These are phyloP conservation scores for Sporothrix pseudoabietina DNA, from an alignment of 2,329 filamentous ascomycete genomes.

Conservation along the genomic window DNA sequence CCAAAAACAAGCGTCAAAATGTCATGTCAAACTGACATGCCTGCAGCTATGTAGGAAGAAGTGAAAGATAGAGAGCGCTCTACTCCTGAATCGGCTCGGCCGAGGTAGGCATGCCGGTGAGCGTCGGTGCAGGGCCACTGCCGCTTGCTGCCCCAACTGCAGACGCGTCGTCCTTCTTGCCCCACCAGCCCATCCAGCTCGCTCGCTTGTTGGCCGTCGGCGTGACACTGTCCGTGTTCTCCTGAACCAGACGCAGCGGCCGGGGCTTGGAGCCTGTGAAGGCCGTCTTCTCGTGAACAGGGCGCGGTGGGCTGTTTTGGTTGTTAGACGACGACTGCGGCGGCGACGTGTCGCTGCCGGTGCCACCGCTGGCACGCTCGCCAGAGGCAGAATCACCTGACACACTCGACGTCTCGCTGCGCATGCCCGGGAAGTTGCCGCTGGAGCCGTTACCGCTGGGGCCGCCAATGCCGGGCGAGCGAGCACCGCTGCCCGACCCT, in stretches of 20 bases:
- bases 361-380: slow-evolving; percentile 47
- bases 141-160: not conserved
- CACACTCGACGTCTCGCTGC: slow-evolving; percentile 64
- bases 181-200: slow-evolving; percentile 67
- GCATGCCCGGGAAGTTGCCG: slow-evolving; percentile 73
- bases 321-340: slow-evolving; percentile 41
- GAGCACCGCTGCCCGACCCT: slow-evolving; percentile 51
- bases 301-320: slow-evolving; percentile 56
- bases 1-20: not conserved
- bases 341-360: slow-evolving; percentile 48
- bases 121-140: not conserved
- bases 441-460: slow-evolving; percentile 39
- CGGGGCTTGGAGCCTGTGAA: slow-evolving; percentile 74
- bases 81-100: slow-evolving; percentile 33
- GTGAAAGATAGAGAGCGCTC: slow-evolving; percentile 5
- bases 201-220: slow-evolving; percentile 58
- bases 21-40: not conserved
- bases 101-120: slow-evolving; percentile 20
- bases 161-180: slow-evolving; percentile 51
- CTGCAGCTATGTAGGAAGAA: slow-evolving; percentile 9
- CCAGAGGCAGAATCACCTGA: slow-evolving; percentile 61
- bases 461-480: slow-evolving; percentile 50
- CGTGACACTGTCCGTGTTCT: slow-evolving; percentile 60
- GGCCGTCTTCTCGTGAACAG: slow-evolving; percentile 56
- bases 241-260: slow-evolving; percentile 83